Evolutionary conservation across 345 rosid genomes (phyloP).

Genomic region (Boechera stricta): DNA sequence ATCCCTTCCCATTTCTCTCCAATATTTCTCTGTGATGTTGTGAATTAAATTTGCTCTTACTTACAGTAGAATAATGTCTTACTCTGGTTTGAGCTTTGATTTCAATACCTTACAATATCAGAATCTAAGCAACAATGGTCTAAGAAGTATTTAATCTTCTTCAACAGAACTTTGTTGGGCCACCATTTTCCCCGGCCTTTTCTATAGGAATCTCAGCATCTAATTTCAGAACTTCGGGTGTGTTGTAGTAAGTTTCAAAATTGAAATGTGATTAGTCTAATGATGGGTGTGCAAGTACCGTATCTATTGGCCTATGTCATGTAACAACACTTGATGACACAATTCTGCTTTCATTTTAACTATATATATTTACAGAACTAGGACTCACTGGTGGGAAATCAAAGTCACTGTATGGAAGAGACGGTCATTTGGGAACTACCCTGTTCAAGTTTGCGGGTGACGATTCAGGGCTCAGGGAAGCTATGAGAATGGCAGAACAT

Average conservation of each 20-base stretch:
- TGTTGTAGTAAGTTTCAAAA: slow-evolving; percentile 26
- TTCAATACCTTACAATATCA: slow-evolving; percentile 14
- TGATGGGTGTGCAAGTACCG: slow-evolving; percentile 25
- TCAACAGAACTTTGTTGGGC: slow-evolving; percentile 5
- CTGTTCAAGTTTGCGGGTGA: slow-evolving; percentile 73
- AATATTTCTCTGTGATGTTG: slow-evolving; percentile 14
- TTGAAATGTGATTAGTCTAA: slow-evolving; percentile 32
- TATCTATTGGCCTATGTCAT: slow-evolving; percentile 22
- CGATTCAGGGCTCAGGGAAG: slow-evolving; percentile 76
- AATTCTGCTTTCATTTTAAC: slow-evolving; percentile 37
- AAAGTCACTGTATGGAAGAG: slow-evolving; percentile 87
- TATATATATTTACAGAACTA: slow-evolving; percentile 65
- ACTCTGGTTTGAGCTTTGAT: slow-evolving; percentile 25
- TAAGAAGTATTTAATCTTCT: slow-evolving; percentile 29
- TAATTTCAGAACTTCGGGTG: slow-evolving; percentile 26
- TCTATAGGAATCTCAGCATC: slow-evolving; percentile 12
- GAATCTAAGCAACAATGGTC: slow-evolving; percentile 24
- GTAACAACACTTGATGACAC: slow-evolving; percentile 30
- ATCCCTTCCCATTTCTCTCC: slow-evolving; percentile 11
- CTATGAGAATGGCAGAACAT: slow-evolving; percentile 71
- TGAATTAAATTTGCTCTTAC: background rate
- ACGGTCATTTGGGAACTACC: slow-evolving; percentile 89
- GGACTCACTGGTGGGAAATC: slow-evolving; percentile 84
- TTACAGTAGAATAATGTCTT: slow-evolving; percentile 3
- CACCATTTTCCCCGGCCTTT: slow-evolving; percentile 17